Conservation (phyloP, 495 filamentous ascomycete species). For the Xylaria castorea region DNA sequence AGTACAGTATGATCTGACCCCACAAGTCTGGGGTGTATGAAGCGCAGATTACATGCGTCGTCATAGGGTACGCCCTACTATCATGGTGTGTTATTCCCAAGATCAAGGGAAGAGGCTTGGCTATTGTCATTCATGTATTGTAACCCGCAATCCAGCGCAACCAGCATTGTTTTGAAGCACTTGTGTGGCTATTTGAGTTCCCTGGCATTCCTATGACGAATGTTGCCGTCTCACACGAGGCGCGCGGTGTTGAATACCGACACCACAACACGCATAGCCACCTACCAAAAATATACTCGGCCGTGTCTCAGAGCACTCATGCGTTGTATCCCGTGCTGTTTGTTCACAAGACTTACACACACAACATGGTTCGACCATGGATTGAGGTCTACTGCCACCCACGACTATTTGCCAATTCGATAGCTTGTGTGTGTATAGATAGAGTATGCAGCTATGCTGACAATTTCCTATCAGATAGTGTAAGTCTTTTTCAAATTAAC, state of each 20-base stretch:
- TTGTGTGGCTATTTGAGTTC: conserved; percentile 27
- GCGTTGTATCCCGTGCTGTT: not conserved
- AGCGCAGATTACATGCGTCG: conserved; percentile 7
- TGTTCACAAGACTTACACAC: not conserved
- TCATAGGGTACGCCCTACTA: not conserved
- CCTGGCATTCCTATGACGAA: conserved; percentile 33
- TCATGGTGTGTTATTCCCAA: conserved; percentile 27
- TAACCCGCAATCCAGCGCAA: conserved; percentile 40
- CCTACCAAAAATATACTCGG: conserved; percentile 30
- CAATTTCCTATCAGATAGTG: conserved; percentile 24
- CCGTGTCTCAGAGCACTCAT: conserved; percentile 22
- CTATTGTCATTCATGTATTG: conserved; percentile 43
- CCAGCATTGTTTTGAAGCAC: conserved; percentile 26
- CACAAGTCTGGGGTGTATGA: conserved; percentile 10
- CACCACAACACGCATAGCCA: conserved; percentile 22
- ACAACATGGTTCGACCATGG: not conserved
- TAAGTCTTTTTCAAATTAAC: conserved; percentile 21
- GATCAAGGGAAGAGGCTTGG: conserved; percentile 31
- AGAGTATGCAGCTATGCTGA: not conserved
- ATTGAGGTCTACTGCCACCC: conserved; percentile 1
- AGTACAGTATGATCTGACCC: conserved; percentile 6
- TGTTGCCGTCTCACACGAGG: conserved; percentile 24
- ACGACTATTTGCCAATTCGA: not conserved
- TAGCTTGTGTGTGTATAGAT: not conserved
- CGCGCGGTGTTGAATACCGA: not conserved